These are phyloP conservation scores for Lachnellula arida DNA, from an alignment of 2,329 filamentous ascomycete genomes.

Conservation along the genomic window DNA sequence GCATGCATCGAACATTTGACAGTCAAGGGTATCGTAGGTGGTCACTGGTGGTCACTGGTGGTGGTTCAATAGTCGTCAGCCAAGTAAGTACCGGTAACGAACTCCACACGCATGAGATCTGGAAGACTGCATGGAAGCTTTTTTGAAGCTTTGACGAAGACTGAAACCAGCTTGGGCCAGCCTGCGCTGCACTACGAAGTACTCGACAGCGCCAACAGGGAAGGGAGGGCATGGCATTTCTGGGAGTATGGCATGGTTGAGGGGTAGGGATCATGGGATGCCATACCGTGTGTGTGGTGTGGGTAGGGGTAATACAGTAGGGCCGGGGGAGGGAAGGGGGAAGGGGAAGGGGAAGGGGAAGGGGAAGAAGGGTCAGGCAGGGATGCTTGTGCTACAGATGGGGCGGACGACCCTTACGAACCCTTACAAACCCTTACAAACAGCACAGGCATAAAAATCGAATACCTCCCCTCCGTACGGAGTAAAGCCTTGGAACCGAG, in stretches of 20 bases:
- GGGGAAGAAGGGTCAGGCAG: not conserved
- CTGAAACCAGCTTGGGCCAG: slow-evolving; percentile 3
- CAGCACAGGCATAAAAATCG: slow-evolving; percentile 6
- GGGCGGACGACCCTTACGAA: not conserved
- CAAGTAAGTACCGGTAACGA: not conserved
- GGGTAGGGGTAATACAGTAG: not conserved
- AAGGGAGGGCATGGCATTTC: slow-evolving; percentile 1
- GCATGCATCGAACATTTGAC: slow-evolving; percentile 3
- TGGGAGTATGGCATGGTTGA: not conserved
- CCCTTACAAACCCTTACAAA: not conserved
- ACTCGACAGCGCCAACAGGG: slow-evolving; percentile 6
- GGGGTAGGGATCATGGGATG: no score
- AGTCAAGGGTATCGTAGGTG: slow-evolving; percentile 6
- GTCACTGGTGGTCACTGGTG: not conserved
- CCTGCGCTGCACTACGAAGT: not conserved
- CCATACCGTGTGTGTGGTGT: not conserved
- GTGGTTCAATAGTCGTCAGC: not conserved
- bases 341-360: no score
- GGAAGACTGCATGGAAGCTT: slow-evolving; percentile 26
- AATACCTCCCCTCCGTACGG: no score
- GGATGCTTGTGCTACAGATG: not conserved
- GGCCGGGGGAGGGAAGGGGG: not conserved
- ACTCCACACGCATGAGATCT: slow-evolving; percentile 19
- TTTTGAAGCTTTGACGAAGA: slow-evolving; percentile 17
- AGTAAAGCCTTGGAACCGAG: slow-evolving; percentile 6